phyloP scores from a whole-genome alignment of 73 alveolate species.

The Paramecium bursaria region DNA sequence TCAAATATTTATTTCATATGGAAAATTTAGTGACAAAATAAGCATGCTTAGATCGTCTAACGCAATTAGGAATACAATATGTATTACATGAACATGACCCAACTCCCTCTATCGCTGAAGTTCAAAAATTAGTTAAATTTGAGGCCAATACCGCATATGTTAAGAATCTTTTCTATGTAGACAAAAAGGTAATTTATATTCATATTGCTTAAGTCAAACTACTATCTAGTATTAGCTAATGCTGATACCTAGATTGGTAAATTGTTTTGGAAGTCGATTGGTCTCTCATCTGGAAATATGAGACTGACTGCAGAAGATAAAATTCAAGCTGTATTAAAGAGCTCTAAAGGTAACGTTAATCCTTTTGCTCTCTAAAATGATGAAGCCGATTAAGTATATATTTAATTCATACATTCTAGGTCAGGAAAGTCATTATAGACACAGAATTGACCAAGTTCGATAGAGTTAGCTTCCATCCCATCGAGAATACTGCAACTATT shows the following conservation, averaged over 20 bases:
- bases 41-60: slow-evolving; percentile 34
- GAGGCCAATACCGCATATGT: slow-evolving; percentile 59
- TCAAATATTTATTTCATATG: too few species aligned
- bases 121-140: background rate
- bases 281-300: slow-evolving; percentile 89
- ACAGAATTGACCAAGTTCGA: slow-evolving; percentile 76
- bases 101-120: slow-evolving; percentile 32
- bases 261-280: slow-evolving; percentile 85
- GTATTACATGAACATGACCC: slow-evolving; percentile 35
- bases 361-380: slow-evolving; percentile 93
- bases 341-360: slow-evolving; percentile 89
- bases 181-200: slow-evolving; percentile 86
- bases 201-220: slow-evolving; percentile 23
- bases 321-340: slow-evolving; percentile 80
- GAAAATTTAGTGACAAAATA: background rate
- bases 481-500: slow-evolving; percentile 89
- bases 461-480: slow-evolving; percentile 91
- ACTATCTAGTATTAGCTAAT: slow-evolving; percentile 90
- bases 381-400: slow-evolving; percentile 78
- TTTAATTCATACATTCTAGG: background rate
- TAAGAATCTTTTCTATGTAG: slow-evolving; percentile 93
- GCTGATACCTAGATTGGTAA: slow-evolving; percentile 90
- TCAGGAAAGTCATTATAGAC: slow-evolving; percentile 83
- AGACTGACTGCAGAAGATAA: slow-evolving; percentile 91
- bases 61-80: slow-evolving; percentile 14